Percentiles rank a stretch among this genome's conserved stretches.
Evolutionary conservation across 1,139 yeast species (phyloP).

Genomic region (Pichia sp.): DNA sequence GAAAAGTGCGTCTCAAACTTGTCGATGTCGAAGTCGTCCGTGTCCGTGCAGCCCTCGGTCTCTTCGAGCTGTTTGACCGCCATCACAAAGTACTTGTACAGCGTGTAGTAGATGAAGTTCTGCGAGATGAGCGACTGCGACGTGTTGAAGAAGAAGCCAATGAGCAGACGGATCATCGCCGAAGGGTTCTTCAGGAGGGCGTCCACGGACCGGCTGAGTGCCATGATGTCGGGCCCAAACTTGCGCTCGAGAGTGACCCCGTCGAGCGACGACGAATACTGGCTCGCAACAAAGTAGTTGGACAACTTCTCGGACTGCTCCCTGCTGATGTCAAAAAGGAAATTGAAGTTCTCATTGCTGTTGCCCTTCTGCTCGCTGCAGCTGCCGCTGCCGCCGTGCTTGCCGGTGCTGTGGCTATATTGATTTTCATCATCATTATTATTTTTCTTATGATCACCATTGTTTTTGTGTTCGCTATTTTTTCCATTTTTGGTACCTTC

Average conservation of each 20-base stretch:
- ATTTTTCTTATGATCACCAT: not conserved
- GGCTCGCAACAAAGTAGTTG: slow-evolving; percentile 11
- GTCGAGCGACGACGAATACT: slow-evolving; percentile 3
- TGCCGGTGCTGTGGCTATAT: too few relatives aligned
- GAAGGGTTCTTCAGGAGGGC: slow-evolving; percentile 16
- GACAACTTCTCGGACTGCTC: slow-evolving; percentile 9
- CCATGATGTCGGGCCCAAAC: slow-evolving; percentile 3
- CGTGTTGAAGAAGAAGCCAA: slow-evolving; percentile 29
- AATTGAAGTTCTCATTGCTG: slow-evolving; percentile 8
- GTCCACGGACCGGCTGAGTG: slow-evolving; percentile 7
- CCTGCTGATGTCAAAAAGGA: slow-evolving; percentile 10
- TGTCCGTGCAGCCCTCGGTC: slow-evolving; percentile 7
- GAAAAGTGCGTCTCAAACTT: slow-evolving; percentile 17
- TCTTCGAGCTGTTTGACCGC: slow-evolving; percentile 22
- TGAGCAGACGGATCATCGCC: slow-evolving; percentile 21
- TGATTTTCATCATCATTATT: not conserved
- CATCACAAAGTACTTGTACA: slow-evolving; percentile 28
- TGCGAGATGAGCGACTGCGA: slow-evolving; percentile 26
- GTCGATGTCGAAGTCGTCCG: slow-evolving; percentile 21
- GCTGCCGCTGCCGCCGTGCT: too few relatives aligned
- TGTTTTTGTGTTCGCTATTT: not conserved
- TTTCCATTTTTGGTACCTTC: not conserved
- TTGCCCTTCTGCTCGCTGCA: not conserved
- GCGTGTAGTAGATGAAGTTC: slow-evolving; percentile 26
- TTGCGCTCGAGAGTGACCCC: not conserved